A percentile compares a stretch with the other conserved stretches of the same genome.
Conservation (phyloP, 1,284 basidiomycete genomes). For the Sanguinoderma infundibulare region DNA sequence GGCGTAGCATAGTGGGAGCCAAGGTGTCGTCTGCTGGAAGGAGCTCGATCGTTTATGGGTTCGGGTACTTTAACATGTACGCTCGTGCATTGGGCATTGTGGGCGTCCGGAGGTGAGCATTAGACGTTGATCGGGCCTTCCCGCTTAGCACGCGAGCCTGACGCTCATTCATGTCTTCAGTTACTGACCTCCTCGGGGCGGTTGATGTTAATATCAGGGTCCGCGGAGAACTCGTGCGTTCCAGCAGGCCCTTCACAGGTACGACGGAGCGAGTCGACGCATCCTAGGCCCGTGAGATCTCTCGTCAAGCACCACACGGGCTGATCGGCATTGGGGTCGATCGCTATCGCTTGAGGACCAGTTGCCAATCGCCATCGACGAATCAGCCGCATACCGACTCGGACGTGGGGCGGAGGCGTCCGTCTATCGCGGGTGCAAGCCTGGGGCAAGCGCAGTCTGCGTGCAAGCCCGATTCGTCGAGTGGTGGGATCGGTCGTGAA, state of each 20-base stretch:
- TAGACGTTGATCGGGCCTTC: background rate
- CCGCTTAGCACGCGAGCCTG: background rate
- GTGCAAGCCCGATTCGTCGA: background rate
- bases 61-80: too few species aligned
- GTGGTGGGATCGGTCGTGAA: conserved; percentile 9
- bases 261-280: background rate
- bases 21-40: too few species aligned
- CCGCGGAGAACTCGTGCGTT: background rate
- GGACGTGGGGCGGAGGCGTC: background rate
- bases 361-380: too few species aligned
- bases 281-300: background rate
- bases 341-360: background rate
- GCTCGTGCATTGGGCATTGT: too few species aligned
- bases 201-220: background rate
- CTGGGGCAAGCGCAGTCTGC: background rate
- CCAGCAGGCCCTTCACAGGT: background rate
- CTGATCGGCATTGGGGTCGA: background rate
- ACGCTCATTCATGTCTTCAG: background rate
- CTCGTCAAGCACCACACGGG: background rate
- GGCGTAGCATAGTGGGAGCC: too few species aligned
- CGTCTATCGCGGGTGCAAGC: background rate
- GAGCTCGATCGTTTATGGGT: too few species aligned
- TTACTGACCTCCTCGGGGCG: background rate
- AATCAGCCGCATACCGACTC: background rate
- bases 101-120: background rate